Evolutionary conservation across 352 stramenopile genomes (phyloP).

Genomic region (Pythium phragmitis): DNA sequence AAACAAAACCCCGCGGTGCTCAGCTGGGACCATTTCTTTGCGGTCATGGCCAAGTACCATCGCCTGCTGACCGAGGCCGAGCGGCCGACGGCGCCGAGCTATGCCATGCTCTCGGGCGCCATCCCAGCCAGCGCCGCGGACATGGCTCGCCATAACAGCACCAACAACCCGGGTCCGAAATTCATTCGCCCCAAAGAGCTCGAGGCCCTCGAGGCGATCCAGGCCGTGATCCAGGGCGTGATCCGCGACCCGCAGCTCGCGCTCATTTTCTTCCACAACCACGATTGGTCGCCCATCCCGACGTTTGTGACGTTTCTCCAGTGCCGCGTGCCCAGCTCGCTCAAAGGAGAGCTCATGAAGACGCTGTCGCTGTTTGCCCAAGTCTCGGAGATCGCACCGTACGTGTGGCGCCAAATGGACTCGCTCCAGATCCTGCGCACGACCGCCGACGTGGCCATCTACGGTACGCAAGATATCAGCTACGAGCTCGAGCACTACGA

Average conservation of each 20-base stretch:
- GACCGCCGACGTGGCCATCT: slow-evolving; percentile 55
- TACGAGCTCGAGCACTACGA: slow-evolving; percentile 87
- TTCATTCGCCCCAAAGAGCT: slow-evolving; percentile 85
- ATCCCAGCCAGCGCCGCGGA: slow-evolving; percentile 18
- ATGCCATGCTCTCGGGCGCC: slow-evolving; percentile 32
- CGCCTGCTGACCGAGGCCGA: slow-evolving; percentile 72
- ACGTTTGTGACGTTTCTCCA: slow-evolving; percentile 84
- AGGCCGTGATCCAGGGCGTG: slow-evolving; percentile 76
- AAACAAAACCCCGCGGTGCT: slow-evolving; percentile 81
- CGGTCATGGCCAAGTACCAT: slow-evolving; percentile 84
- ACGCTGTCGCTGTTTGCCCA: slow-evolving; percentile 74
- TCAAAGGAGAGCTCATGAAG: slow-evolving; percentile 87
- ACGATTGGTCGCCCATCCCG: slow-evolving; percentile 79
- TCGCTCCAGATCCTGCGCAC: slow-evolving; percentile 82
- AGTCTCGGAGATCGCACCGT: slow-evolving; percentile 75
- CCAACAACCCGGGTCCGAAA: slow-evolving; percentile 40
- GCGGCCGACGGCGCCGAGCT: slow-evolving; percentile 34
- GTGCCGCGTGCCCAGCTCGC: slow-evolving; percentile 76
- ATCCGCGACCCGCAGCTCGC: slow-evolving; percentile 71
- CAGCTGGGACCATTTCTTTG: slow-evolving; percentile 86
- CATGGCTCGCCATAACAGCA: slow-evolving; percentile 8
- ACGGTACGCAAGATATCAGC: slow-evolving; percentile 72
- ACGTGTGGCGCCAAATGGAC: slow-evolving; percentile 85
- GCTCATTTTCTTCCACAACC: slow-evolving; percentile 86
- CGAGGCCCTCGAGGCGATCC: slow-evolving; percentile 78